These are phyloP conservation scores for Phytophthora lateralis DNA, from an alignment of 352 stramenopile species.

Conservation along the genomic window DNA sequence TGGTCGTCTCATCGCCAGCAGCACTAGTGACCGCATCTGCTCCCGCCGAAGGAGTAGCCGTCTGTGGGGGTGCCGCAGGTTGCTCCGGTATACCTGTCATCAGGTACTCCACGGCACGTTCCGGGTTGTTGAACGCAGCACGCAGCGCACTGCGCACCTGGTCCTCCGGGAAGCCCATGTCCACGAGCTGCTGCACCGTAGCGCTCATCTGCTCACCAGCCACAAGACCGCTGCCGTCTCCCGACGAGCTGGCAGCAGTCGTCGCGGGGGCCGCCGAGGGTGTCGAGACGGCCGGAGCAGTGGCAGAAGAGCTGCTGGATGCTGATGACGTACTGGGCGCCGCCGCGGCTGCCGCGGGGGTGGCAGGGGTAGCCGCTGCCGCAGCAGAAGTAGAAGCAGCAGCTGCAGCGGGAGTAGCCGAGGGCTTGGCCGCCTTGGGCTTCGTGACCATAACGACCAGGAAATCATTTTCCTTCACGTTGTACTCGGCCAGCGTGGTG, in stretches of 20 bases:
- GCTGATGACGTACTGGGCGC: slow-evolving; percentile 71
- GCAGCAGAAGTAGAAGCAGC: slow-evolving; percentile 37
- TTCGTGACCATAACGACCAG: slow-evolving; percentile 91
- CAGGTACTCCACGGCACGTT: slow-evolving; percentile 88
- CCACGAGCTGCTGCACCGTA: slow-evolving; percentile 73
- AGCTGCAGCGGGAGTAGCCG: slow-evolving; percentile 41
- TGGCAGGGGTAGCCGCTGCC: slow-evolving; percentile 3
- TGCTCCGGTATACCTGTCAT: slow-evolving; percentile 88
- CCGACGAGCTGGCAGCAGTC: slow-evolving; percentile 28
- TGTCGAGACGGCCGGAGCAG: slow-evolving; percentile 66
- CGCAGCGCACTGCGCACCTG: slow-evolving; percentile 77
- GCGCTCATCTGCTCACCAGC: slow-evolving; percentile 52
- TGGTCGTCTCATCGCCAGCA: slow-evolving; percentile 29
- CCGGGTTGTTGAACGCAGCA: slow-evolving; percentile 88
- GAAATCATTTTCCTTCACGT: slow-evolving; percentile 89
- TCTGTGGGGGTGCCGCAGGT: slow-evolving; percentile 32
- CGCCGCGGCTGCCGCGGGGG: slow-evolving; percentile 33
- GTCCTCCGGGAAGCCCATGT: slow-evolving; percentile 91
- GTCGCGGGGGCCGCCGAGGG: slow-evolving; percentile 59
- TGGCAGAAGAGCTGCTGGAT: slow-evolving; percentile 70
- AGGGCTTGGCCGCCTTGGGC: slow-evolving; percentile 67
- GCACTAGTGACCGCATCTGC: slow-evolving; percentile 2
- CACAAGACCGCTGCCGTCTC: slow-evolving; percentile 24
- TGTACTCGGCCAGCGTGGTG: slow-evolving; percentile 79
- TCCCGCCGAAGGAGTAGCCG: slow-evolving; percentile 21